phyloP scores from a whole-genome alignment of 345 rosid species.

The Cardamine resedifolia region DNA sequence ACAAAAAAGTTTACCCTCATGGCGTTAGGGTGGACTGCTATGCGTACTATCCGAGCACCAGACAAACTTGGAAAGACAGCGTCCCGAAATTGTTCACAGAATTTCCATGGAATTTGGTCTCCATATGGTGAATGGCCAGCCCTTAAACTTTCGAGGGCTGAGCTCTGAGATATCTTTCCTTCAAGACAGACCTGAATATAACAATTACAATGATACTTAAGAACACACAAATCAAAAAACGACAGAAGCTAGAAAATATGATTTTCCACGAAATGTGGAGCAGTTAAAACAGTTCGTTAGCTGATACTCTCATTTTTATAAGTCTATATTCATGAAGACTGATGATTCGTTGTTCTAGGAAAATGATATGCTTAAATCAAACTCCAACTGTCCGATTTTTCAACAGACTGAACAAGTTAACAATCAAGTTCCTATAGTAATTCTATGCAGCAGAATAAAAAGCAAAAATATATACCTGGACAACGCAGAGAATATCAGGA shows the following conservation, averaged over 20 bases:
- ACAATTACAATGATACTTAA: slow-evolving; percentile 20
- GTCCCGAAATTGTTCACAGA: slow-evolving; percentile 84
- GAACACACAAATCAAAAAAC: background rate
- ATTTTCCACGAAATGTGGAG: background rate
- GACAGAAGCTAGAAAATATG: background rate
- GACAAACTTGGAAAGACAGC: slow-evolving; percentile 84
- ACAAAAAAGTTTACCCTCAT: slow-evolving; percentile 61
- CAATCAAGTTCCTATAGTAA: background rate
- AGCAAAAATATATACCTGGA: slow-evolving; percentile 60
- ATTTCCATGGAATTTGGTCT: slow-evolving; percentile 99
- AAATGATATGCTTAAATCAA: slow-evolving; percentile 1
- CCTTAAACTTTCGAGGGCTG: slow-evolving; percentile 69
- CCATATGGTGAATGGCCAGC: slow-evolving; percentile 90
- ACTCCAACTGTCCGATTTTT: background rate
- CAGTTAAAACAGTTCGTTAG: slow-evolving; percentile 19
- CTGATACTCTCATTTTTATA: background rate
- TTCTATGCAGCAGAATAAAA: background rate
- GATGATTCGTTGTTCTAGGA: background rate
- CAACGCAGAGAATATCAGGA: slow-evolving; percentile 93
- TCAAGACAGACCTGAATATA: slow-evolving; percentile 72
- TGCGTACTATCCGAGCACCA: slow-evolving; percentile 96
- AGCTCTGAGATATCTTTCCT: slow-evolving; percentile 87
- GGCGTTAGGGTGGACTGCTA: slow-evolving; percentile 97
- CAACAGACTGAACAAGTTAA: slow-evolving; percentile 1
- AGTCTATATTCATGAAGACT: slow-evolving; percentile 10